Base-by-base conservation (phyloP, 352 stramenopile species). In the Phytopythium aichiense region DNA sequence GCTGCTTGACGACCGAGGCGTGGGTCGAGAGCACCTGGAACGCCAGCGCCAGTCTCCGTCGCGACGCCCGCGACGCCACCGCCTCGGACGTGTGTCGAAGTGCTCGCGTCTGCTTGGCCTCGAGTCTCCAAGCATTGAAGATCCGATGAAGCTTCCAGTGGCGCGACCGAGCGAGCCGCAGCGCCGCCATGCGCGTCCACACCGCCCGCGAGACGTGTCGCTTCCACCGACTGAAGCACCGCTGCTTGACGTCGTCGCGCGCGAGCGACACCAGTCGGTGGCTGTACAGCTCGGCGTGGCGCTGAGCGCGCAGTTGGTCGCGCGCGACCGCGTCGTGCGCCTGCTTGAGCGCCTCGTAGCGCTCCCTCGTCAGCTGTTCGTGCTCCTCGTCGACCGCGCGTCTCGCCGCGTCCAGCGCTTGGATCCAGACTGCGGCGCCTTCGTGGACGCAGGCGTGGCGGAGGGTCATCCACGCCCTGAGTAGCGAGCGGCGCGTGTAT, bases 371-470 rank as follows among this genome's bases (percentile, higher is more conserved):
- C 28, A 60, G 55, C 42, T 52, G 55, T 23, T 40, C 55, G 38
- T 23, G 37, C 55, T 60, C 55, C 18, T 60, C 55, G 28, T 60
- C 40, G 12, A 60, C 37, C 4, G 55, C 55, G 4, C 30, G 38
- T 6, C 55, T 42, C 31, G 55, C 55, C 12, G 55, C 23, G n/a
- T 50, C 40, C 8, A 60, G 55, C 13, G 40, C 40, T 7, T 38
- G 22, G 8, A 35, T 28, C 37, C 38, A 51, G 7, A 40, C 2
- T 16, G 28, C 13, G 4, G 55, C 55, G 23, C 20, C 28, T 15
- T 28, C 40, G 7, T 35, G n/a, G 6, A 38, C 55, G 25, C 55
- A 60, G 0, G 23, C 38, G 28, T 20, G 35, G 20, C 54, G 35
- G 35, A 59, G 23, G 23, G n/a, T 37, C 38, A 20, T 16, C 54